Percentiles rank a stretch among this genome's conserved stretches.
phyloP scores from a whole-genome alignment of 2,329 filamentous ascomycete species.

The Cordyceps sp. region DNA sequence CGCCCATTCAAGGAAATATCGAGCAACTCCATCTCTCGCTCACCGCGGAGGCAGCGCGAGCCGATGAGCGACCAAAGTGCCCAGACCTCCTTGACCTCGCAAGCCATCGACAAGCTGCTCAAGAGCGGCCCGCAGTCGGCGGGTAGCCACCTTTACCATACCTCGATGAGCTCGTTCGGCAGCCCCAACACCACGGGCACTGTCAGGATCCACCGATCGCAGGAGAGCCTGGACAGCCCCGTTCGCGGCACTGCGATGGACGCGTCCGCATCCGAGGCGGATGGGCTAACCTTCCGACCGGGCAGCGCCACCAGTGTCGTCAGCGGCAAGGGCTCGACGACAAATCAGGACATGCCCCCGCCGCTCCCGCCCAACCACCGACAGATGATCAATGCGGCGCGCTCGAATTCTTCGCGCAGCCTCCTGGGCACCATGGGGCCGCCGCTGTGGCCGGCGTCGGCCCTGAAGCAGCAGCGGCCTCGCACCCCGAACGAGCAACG shows the following conservation, averaged over 20 bases:
- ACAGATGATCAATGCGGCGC: conserved; percentile 69
- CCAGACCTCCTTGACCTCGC: conserved; percentile 71
- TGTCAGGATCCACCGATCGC: conserved; percentile 27
- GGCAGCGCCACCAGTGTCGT: conserved; percentile 58
- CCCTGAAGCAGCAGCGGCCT: conserved; percentile 36
- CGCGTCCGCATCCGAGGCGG: conserved; percentile 19
- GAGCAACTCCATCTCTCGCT: conserved; percentile 31
- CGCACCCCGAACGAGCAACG: conserved; percentile 40
- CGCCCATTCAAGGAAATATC: conserved; percentile 45
- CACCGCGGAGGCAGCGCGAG: conserved; percentile 19
- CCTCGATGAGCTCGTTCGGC: conserved; percentile 17
- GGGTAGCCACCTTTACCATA: conserved; percentile 16
- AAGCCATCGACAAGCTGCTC: conserved; percentile 64
- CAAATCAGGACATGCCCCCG: conserved; percentile 34
- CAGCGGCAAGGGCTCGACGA: conserved; percentile 36
- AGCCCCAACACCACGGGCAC: conserved; percentile 21
- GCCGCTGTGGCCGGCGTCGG: conserved; percentile 68
- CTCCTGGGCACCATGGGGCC: conserved; percentile 55
- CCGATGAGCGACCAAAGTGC: conserved; percentile 53
- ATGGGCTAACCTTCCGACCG: conserved; percentile 33
- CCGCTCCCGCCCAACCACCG: conserved; percentile 72
- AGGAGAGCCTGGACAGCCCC: conserved; percentile 31
- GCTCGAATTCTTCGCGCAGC: conserved; percentile 34
- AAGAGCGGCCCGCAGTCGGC: conserved; percentile 19
- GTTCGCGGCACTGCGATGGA: conserved; percentile 21